Evolutionary conservation across 768 basidiomycete species (phyloP), one percentile per base, ranked within the genome.

Genomic region (Calvatia gigantea): DNA sequence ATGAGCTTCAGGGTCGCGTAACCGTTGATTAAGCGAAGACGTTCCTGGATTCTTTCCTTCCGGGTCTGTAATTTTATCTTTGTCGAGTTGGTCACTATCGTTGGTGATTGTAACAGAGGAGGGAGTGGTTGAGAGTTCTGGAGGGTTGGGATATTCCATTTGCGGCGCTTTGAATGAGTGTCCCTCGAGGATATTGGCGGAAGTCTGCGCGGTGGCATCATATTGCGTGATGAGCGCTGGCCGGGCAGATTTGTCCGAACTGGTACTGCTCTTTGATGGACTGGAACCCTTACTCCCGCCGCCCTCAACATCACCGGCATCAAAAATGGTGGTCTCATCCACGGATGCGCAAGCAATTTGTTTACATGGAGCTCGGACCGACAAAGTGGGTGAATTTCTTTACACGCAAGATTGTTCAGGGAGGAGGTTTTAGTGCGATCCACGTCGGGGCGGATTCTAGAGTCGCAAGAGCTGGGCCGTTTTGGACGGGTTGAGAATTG

Each of bases 291-390:
- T 21, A 42, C 28, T 8, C 57, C 15, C 27, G 53, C 53, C 8
- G 58, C 65, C 67, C 12, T 71, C 68, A 17, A 71, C 62, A 27
- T 66, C 60, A 2, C 58, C 62, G 0, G 73, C 72, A 47, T 69
- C 72, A 42, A 76, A 72, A 7, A 68, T 53, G 1, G 73, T 75
- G 15, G 64, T 63, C 15, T 71, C 72, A 19, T 47, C 35, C n/a
- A n/a, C n/a, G n/a, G n/a, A n/a, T n/a, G n/a, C n/a, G n/a, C n/a
- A n/a, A n/a, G n/a, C n/a, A n/a, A n/a, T n/a, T n/a, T n/a, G n/a
- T n/a, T n/a, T n/a, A n/a, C n/a, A n/a, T n/a, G n/a, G n/a, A n/a
- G n/a, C n/a, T n/a, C n/a, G n/a, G n/a, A n/a, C n/a, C n/a, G n/a
- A n/a, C n/a, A n/a, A n/a, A n/a, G n/a, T n/a, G n/a, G n/a, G n/a